phyloP scores from a whole-genome alignment of 495 filamentous ascomycete genomes.

The Podospora pseudopauciseta region DNA sequence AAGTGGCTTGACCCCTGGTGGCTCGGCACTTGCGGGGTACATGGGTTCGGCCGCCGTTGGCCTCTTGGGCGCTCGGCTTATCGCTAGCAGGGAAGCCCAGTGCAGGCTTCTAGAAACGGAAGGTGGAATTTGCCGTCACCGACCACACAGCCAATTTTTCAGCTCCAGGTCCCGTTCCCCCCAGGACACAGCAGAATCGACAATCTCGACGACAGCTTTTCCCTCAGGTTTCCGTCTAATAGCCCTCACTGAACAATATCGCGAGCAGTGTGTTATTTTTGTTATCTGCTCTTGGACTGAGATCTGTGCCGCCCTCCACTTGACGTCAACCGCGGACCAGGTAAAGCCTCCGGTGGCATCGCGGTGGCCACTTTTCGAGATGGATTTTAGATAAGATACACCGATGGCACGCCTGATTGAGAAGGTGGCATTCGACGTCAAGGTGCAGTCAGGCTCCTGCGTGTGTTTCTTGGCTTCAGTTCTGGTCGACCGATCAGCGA shows the following conservation, averaged over 20 bases:
- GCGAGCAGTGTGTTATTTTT: no score
- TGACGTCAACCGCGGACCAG: no score
- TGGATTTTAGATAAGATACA: not conserved
- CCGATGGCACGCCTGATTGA: not conserved
- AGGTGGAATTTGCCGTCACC: constrained; percentile 14
- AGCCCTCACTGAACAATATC: no score
- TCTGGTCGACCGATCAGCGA: not conserved
- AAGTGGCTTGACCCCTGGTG: not conserved
- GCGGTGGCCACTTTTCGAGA: not conserved
- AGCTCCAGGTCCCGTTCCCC: not conserved
- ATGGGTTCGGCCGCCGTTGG: not conserved
- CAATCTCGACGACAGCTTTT: no score
- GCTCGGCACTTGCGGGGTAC: constrained; percentile 19
- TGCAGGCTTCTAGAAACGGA: constrained; percentile 10
- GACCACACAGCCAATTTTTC: not conserved
- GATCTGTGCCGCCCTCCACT: no score
- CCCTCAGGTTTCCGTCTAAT: no score
- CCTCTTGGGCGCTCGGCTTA: not conserved
- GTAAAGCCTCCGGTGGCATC: not conserved
- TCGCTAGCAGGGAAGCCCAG: not conserved
- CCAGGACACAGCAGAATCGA: no score
- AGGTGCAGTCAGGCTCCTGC: not conserved
- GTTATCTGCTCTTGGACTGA: no score
- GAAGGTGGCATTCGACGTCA: not conserved
- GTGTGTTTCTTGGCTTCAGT: not conserved